Conservation (phyloP, 352 stramenopile genomes). For the Blastocystis sp. region DNA sequence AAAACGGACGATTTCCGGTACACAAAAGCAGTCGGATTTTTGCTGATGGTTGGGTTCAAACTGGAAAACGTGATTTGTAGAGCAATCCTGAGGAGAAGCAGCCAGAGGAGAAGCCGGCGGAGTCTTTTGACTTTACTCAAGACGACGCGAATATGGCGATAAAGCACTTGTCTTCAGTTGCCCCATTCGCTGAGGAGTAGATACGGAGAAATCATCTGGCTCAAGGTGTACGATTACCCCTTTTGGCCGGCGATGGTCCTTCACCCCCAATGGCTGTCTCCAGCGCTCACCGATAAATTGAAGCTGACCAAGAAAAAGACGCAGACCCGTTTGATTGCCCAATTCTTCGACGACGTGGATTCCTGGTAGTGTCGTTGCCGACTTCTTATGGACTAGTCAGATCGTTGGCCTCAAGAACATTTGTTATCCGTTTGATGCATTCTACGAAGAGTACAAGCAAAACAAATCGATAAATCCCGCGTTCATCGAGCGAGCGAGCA, state of each 20-base stretch:
- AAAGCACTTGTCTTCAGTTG: conserved; percentile 11
- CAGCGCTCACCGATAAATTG: neutral
- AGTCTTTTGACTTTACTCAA: conserved; percentile 2
- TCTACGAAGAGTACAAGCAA: conserved; percentile 46
- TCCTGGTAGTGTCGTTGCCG: conserved; percentile 5
- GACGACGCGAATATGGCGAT: conserved; percentile 47
- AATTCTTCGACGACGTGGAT: conserved; percentile 61
- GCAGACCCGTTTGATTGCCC: conserved; percentile 55
- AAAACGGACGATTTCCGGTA: too few relatives aligned
- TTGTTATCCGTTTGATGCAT: conserved; percentile 57
- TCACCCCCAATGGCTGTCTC: conserved; percentile 52
- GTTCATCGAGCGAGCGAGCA: conserved; percentile 32
- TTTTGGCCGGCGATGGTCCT: conserved; percentile 61
- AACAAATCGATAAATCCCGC: conserved; percentile 32
- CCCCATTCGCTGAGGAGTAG: neutral
- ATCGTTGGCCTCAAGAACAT: conserved; percentile 66
- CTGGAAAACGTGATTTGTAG: neutral
- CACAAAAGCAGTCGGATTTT: too few relatives aligned
- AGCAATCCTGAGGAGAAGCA: neutral
- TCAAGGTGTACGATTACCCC: conserved; percentile 53
- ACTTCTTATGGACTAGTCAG: conserved; percentile 16
- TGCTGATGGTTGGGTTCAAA: too few relatives aligned
- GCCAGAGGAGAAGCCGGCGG: neutral
- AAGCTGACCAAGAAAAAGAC: conserved; percentile 65
- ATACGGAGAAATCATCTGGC: conserved; percentile 60